Evolutionary conservation across 306 rosid genomes (phyloP).

Genomic region (Trifolium subterraneum): DNA sequence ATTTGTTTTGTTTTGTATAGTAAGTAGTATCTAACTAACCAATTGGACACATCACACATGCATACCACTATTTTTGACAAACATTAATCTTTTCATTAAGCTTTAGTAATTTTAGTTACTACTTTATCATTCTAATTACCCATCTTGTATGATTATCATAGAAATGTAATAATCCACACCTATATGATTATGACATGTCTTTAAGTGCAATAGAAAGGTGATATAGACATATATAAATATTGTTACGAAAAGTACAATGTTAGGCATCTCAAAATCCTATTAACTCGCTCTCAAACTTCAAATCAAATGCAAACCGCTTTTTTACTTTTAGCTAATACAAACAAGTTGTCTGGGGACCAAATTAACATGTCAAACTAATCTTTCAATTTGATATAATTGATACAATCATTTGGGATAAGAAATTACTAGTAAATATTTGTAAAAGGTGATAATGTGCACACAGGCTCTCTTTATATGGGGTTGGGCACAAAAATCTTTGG

Average conservation of each 20-base stretch:
- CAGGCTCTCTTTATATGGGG: too few relatives aligned
- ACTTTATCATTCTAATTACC: slow-evolving; percentile 18
- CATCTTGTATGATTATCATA: slow-evolving; percentile 10
- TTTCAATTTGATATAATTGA: slow-evolving; percentile 47
- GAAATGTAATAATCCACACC: slow-evolving; percentile 29
- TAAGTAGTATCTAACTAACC: neutral
- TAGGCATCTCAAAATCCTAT: slow-evolving; percentile 42
- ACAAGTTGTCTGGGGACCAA: slow-evolving; percentile 48
- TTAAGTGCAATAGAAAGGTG: slow-evolving; percentile 47
- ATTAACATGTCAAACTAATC: slow-evolving; percentile 43
- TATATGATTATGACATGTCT: slow-evolving; percentile 53
- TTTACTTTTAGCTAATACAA: slow-evolving; percentile 27
- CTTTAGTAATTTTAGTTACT: neutral
- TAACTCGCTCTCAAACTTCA: slow-evolving; percentile 32
- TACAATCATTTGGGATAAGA: slow-evolving; percentile 44
- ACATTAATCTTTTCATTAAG: neutral
- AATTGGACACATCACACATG: neutral
- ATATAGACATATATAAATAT: slow-evolving; percentile 35
- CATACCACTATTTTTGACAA: neutral
- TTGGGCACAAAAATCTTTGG: too few relatives aligned
- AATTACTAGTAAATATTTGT: neutral
- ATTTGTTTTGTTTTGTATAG: slow-evolving; percentile 18
- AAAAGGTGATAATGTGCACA: neutral
- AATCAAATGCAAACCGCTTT: slow-evolving; percentile 3
- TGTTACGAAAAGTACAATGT: slow-evolving; percentile 48